Percentiles rank a stretch among this genome's conserved stretches.
These are phyloP conservation scores for Phoma herbarum DNA, from an alignment of 2,329 filamentous ascomycete species.

Conservation along the genomic window DNA sequence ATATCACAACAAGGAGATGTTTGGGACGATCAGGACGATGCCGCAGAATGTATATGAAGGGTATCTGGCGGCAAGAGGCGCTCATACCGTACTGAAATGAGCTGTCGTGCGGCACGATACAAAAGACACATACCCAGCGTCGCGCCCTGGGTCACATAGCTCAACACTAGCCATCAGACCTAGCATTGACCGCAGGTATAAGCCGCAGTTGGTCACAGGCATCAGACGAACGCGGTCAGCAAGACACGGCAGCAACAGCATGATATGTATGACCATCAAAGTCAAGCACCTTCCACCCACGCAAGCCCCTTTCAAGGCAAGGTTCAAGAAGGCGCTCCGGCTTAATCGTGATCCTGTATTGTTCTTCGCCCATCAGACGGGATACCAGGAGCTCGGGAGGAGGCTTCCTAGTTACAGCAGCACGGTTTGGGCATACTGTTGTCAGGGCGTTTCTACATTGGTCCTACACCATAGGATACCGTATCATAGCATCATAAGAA, in stretches of 20 bases:
- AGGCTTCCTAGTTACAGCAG: constrained; percentile 67
- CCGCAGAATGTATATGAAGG: constrained; percentile 85
- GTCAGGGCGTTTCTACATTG: constrained; percentile 57
- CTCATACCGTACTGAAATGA: constrained; percentile 93
- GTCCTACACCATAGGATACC: background rate
- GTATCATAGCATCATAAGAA: constrained; percentile 17
- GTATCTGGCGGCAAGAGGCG: constrained; percentile 87
- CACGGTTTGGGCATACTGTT: constrained; percentile 56
- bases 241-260: constrained; percentile 9
- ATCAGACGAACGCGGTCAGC: background rate
- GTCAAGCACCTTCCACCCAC: constrained; percentile 95
- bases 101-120: background rate
- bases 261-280: constrained; percentile 83
- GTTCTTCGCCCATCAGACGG: constrained; percentile 80
- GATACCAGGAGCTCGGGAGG: constrained; percentile 81
- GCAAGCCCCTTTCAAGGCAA: constrained; percentile 76
- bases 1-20: constrained; percentile 94
- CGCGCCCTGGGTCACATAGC: background rate
- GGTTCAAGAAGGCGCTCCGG: constrained; percentile 94
- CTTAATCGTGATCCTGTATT: constrained; percentile 88
- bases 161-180: background rate
- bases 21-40: constrained; percentile 80
- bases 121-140: background rate
- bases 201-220: background rate
- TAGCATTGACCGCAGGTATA: background rate